phyloP scores from a whole-genome alignment of 495 filamentous ascomycete species.

The Lasiosphaeria ovina region DNA sequence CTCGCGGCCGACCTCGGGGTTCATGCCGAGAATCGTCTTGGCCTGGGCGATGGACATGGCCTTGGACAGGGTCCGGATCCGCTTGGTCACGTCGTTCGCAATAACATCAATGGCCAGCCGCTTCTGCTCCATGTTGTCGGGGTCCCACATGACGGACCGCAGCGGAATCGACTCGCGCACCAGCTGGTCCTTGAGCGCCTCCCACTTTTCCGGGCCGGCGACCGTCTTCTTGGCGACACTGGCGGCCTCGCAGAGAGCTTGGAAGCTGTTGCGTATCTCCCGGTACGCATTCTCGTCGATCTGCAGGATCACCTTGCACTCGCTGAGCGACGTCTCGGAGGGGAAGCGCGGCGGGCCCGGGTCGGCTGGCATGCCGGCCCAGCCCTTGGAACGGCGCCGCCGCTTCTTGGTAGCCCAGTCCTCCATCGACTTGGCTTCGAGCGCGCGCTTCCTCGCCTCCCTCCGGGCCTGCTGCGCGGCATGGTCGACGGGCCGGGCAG shows the following conservation, averaged over 20 bases:
- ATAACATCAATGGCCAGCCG: constrained; percentile 71
- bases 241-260: constrained; percentile 62
- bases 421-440: constrained; percentile 64
- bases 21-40: constrained; percentile 68
- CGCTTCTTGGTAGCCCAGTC: constrained; percentile 66
- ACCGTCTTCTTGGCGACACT: constrained; percentile 72
- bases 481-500: constrained; percentile 28
- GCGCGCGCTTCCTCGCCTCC: constrained; percentile 52
- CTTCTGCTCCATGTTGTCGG: constrained; percentile 43
- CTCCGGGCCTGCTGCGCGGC: constrained; percentile 55
- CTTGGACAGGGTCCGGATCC: constrained; percentile 62
- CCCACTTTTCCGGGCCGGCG: constrained; percentile 70
- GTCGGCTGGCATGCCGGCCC: constrained; percentile 71
- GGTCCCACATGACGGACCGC: constrained; percentile 58
- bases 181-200: constrained; percentile 65
- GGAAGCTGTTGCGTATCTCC: constrained; percentile 63
- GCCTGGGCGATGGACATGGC: constrained; percentile 69
- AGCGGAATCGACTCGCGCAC: constrained; percentile 65
- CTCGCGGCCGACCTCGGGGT: constrained; percentile 67
- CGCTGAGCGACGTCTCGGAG: constrained; percentile 78
- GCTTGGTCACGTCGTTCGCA: constrained; percentile 78
- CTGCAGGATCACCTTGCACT: constrained; percentile 67
- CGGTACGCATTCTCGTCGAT: constrained; percentile 63
- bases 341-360: constrained; percentile 74
- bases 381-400: constrained; percentile 66